Base-by-base conservation (phyloP, 352 stramenopile species). In the Elongisporangium anandrum region DNA sequence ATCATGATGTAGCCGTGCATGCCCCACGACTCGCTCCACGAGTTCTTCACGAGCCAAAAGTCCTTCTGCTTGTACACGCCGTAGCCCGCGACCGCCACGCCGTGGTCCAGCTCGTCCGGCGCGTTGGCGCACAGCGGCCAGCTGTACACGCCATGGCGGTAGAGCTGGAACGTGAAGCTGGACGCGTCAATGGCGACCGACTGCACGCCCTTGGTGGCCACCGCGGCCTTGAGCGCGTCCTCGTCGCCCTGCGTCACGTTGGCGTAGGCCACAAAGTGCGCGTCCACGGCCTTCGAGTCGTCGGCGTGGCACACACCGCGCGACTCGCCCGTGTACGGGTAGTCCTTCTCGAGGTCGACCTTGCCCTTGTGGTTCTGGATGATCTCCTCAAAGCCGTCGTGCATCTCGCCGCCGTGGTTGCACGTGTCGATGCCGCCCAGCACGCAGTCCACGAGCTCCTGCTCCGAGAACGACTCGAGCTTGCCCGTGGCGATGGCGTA, bases 1-100 rank as follows among this genome's bases (percentile, higher is more conserved):
- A 97, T 75, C 54, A 85, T 84, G 57, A 97, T 93, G 73, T 94
- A 97, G 50, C 90, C 90, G 5, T 94, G 58, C 64, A 96, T 88
- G 50, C 92, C 92, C 92, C 92, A 98, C 19, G 66, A 71, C 8
- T 72, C 55, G 21, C 85, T 78, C 95, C 95, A 99, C 57, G 85
- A 97, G 75, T 99, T 99, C 62, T 97, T 90, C 22, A 99, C 76
- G 57, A 97, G 81, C 90, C 92, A 98, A 66, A 97, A 99, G 41
- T 94, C 76, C 63, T 97, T 87, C 19, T 87, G 77, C 55, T 92
- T 78, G 55, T 96, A 90, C 9, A 68, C 68, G 23, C 93, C 96
- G 63, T 99, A 99, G 23, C 96, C 96, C 20, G 97, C 95, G 24
- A 95, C 79, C 2, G 93, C 65, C 8, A 99, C 95, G 57, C 88